Evolutionary conservation across 768 basidiomycete genomes (phyloP), one percentile per base, ranked within the genome.

Genomic region (Kwoniella mangroviensis): DNA sequence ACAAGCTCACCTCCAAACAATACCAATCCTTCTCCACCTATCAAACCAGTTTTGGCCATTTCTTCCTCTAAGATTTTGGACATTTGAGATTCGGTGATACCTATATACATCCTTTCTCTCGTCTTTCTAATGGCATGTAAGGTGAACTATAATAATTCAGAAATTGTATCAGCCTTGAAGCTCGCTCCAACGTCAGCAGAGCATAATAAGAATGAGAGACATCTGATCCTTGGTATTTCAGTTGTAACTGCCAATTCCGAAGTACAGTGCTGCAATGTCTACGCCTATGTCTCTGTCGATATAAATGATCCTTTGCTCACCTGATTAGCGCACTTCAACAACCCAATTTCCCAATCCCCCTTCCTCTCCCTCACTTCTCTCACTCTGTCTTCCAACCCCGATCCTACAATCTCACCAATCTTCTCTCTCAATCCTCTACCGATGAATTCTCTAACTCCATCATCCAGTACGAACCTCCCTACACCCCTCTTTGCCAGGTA

Each of bases 321-420:
- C 86, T 93, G 90, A 78, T 93, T 93, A 1, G 85, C 91, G 77
- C 91, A 94, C 73, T 86, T 88, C 77, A 96, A 79, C 60, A 94
- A 85, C 4, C 87, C 87, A 13, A 93, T 84, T 77, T 94, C 93
- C 56, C 89, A 85, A 10, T 78, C 72, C 13, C 90, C 91, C 81
- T 94, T 94, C 70, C 90, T 86, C 81, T 94, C 90, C 24, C 92
- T 86, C 24, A 94, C 79, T 51, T 85, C 84, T n/a, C 84, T 86
- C 40, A 93, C 85, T 60, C 86, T 86, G 2, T 80, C 85, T 2
- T 64, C 71, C 17, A 83, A 75, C 85, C 2, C 63, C 71, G 15
- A 83, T 74, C 0, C 70, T 68, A 12, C 83, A 80, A 2, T 49
- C 63, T 24, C 28, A 24, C 21, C 64, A 45, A 55, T 42, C 19